Conservation (phyloP, 2,329 filamentous ascomycete species). For the Xylaria digitata region DNA sequence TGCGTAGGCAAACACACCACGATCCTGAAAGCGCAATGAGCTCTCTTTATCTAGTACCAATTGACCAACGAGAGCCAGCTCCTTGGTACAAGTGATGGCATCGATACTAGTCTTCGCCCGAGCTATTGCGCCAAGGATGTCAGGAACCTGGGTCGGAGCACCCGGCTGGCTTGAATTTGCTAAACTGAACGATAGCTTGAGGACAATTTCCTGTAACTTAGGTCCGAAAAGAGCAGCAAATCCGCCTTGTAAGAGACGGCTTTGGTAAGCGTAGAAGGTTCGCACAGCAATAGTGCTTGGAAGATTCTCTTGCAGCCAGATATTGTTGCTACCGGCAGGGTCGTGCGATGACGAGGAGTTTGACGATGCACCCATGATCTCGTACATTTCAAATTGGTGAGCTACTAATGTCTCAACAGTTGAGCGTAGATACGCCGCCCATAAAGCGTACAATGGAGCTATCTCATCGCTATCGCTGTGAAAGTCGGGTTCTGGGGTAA, state of each 20-base stretch:
- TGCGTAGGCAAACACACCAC: conserved; percentile 63
- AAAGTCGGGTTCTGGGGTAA: conserved; percentile 63
- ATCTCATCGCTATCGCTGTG: conserved; percentile 56
- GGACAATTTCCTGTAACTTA: conserved; percentile 64
- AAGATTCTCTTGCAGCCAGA: conserved; percentile 50
- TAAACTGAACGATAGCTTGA: conserved; percentile 63
- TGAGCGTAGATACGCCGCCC: conserved; percentile 61
- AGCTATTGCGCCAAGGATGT: conserved; percentile 57
- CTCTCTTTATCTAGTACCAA: conserved; percentile 60
- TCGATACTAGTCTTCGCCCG: conserved; percentile 59
- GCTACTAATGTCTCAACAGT: conserved; percentile 64
- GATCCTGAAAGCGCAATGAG: conserved; percentile 61
- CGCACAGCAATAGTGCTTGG: conserved; percentile 63
- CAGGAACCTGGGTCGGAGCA: conserved; percentile 54
- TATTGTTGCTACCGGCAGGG: conserved; percentile 49
- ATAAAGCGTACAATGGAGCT: conserved; percentile 60
- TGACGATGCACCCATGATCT: conserved; percentile 55
- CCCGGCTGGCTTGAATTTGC: conserved; percentile 55
- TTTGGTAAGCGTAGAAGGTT: conserved; percentile 65
- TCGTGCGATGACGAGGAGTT: conserved; percentile 47
- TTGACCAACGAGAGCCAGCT: conserved; percentile 62
- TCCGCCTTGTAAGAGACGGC: conserved; percentile 61
- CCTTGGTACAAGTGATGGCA: conserved; percentile 59
- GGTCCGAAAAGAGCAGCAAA: conserved; percentile 63
- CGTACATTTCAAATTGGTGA: conserved; percentile 65